Evolutionary conservation across 2,329 filamentous ascomycete species (phyloP), one percentile per base, ranked within the genome.

Genomic region (Orbilia oligospora): DNA sequence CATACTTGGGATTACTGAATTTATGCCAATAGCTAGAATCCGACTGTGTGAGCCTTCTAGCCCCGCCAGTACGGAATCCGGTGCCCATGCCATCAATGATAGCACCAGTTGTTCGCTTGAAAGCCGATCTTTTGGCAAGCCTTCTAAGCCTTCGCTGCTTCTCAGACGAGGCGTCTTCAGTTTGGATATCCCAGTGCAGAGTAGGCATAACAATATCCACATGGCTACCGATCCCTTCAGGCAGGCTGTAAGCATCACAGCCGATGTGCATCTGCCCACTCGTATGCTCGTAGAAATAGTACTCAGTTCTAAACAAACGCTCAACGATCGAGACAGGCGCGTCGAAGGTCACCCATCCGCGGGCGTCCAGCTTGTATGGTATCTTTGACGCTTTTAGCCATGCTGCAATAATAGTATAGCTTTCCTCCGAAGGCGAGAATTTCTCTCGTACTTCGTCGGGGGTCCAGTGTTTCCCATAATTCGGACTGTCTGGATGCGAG

Each of bases 391-490:
- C 24, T 20, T 63, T 78, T 18, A 78, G 53, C 75, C 75, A 78
- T 20, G 18, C 38, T 12, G 75, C 61, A 20, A 78, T 56, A 27
- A 51, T 63, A 12, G n/a, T 53, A 41, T 64, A 78, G 46, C 75
- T 78, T 27, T 78, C 75, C 18, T 78, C 44, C 0, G 75, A 71
- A 5, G 85, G 85, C 8, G 86, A 84, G 82, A 87, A 88, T 64
- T 84, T 85, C 10, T 85, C 83, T 8, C 84, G 83, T 1, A 88
- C 82, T 80, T 87, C 83, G 24, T 86, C 83, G 1, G 84, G 80
- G 5, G 85, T 85, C 85, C 86, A 87, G 82, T 88, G 86, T 71
- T 85, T 84, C 67, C 87, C 86, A 80, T 87, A 88, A 38, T 84
- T 84, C 16, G 84, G 81, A 5, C 86, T 87, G 10, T 81, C 80